Percentiles rank a stretch among this genome's conserved stretches.
Evolutionary conservation across 495 filamentous ascomycete species (phyloP).

Genomic region (Penicillium angulare): DNA sequence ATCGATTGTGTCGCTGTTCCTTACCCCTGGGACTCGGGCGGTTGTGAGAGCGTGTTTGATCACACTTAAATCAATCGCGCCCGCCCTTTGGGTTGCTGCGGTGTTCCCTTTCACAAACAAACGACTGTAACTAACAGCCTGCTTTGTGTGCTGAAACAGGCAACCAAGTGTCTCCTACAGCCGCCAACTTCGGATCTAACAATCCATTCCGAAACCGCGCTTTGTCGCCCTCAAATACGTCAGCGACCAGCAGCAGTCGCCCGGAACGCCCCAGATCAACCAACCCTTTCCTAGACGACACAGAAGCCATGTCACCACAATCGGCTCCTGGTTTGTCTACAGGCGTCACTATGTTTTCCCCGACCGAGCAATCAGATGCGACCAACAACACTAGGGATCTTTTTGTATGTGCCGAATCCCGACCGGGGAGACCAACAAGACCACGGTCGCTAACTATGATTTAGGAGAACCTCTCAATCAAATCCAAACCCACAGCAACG

Average conservation of each 20-base stretch:
- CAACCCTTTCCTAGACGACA: slow-evolving; percentile 88
- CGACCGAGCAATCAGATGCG: slow-evolving; percentile 50
- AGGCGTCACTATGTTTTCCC: slow-evolving; percentile 57
- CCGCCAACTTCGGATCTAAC: slow-evolving; percentile 79
- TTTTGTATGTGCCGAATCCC: slow-evolving; percentile 66
- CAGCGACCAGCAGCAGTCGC: slow-evolving; percentile 31
- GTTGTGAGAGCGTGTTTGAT: too few species aligned
- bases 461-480: slow-evolving; percentile 45
- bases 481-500: slow-evolving; percentile 27
- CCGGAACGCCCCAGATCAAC: slow-evolving; percentile 73
- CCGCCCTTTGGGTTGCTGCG: background rate
- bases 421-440: background rate
- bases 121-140: too few species aligned
- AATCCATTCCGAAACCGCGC: slow-evolving; percentile 97
- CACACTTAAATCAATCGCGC: background rate
- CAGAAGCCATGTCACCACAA: slow-evolving; percentile 51
- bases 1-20: background rate
- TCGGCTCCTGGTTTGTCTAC: slow-evolving; percentile 38
- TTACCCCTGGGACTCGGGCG: background rate
- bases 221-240: slow-evolving; percentile 64
- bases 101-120: background rate
- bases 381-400: slow-evolving; percentile 73
- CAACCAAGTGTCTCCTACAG: slow-evolving; percentile 41
- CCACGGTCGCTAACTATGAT: slow-evolving; percentile 4
- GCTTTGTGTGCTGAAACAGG: slow-evolving; percentile 3